phyloP scores from a whole-genome alignment of 176 grass and related monocot species.

The Metroxylon sagu region DNA sequence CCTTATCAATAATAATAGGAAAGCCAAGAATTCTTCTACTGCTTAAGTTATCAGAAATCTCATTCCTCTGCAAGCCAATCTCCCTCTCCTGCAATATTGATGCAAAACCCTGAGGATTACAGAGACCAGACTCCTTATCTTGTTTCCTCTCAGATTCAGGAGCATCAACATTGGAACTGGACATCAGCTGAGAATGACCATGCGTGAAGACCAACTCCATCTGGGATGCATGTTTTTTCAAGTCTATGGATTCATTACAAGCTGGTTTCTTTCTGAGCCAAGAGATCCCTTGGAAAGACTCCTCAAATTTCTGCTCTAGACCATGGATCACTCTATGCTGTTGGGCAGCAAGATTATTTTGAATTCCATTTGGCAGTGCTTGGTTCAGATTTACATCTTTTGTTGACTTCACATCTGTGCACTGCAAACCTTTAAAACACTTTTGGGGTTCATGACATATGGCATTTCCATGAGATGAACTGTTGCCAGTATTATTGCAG shows the following conservation, averaged over 20 bases:
- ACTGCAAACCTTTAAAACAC: constrained; percentile 31
- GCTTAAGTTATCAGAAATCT: constrained; percentile 5
- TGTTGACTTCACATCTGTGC: constrained; percentile 15
- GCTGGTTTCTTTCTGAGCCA: constrained; percentile 44
- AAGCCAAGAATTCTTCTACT: constrained; percentile 13
- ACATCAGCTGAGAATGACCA: constrained; percentile 7
- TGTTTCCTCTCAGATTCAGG: neutral
- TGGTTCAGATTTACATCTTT: constrained; percentile 68
- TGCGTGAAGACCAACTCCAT: constrained; percentile 9
- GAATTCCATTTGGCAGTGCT: constrained; percentile 32
- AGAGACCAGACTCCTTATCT: neutral
- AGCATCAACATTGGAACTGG: constrained; percentile 11
- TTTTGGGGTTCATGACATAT: constrained; percentile 2
- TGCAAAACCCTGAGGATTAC: neutral
- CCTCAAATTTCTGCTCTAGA: constrained; percentile 19
- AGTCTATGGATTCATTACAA: constrained; percentile 22
- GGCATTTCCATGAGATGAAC: constrained; percentile 4
- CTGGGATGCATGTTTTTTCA: constrained; percentile 34
- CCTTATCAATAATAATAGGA: constrained; percentile 16
- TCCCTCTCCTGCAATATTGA: too few relatives aligned
- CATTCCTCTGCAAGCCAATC: constrained; percentile 19
- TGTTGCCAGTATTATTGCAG: constrained; percentile 10
- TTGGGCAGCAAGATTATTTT: constrained; percentile 21
- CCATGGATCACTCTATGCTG: constrained; percentile 10
- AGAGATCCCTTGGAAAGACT: constrained; percentile 18